Base-by-base conservation (phyloP, 805 yeast species). In the Metschnikowia amazonensis region DNA sequence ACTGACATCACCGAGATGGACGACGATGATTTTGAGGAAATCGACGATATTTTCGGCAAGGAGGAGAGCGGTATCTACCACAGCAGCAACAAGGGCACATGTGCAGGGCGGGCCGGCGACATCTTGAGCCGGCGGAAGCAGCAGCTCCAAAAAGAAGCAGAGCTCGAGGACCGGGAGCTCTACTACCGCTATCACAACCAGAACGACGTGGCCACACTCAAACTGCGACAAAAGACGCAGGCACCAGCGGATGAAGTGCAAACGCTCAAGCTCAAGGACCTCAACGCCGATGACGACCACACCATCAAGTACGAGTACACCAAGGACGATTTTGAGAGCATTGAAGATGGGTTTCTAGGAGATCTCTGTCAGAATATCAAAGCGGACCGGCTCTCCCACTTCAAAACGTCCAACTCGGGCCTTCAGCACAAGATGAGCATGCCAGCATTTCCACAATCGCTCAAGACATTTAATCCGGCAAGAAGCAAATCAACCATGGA, bases 1-100 rank as follows among this genome's bases (percentile, higher is more conserved):
- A 70, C 75, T 0, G 74, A 69, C 41, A 60, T 62, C 30, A 69
- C 75, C 1, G 66, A 67, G 29, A 55, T 69, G 49, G 60, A 66
- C 42, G 74, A 67, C 23, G 70, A 66, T 1, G 74, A 65, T 25
- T 60, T 62, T 45, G 71, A 66, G 42, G 70, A 65, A 20, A 44
- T 67, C 36, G 75, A 70, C 46, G 60, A 66, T 42, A 62, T 68
- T 10, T 67, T 67, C 51, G 72, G 71, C 13, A 57, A 59, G 39
- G 69, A 66, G 40, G 72, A 66, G 50, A 60, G 64, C 38, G 71
- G 70, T 2, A 59, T 65, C 9, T 65, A 68, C 44, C 57, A 56
- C 23, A 50, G 56, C 25, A 56, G 57, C n/a, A 36, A 27, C 9
- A 40, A 40, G 24, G 2, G 39, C 10, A 41, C 30, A 14, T 20